Conservation (phyloP, 2,329 filamentous ascomycete species). For the Penicillium sp. region DNA sequence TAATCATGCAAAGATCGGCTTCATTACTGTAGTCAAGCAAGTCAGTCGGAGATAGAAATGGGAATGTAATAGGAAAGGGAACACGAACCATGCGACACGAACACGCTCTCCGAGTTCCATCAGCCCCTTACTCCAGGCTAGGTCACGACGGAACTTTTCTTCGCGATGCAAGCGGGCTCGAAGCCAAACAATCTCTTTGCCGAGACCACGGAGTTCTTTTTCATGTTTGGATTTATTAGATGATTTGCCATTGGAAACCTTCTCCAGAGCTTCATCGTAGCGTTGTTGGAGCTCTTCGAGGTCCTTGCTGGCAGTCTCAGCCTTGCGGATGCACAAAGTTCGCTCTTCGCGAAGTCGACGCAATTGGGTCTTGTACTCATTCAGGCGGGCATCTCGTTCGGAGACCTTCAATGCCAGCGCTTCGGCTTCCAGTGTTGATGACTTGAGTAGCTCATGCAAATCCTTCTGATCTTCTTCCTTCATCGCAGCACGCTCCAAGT, state of each 20-base stretch:
- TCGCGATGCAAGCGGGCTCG: slow-evolving; percentile 75
- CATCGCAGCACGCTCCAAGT: slow-evolving; percentile 48
- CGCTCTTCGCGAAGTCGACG: slow-evolving; percentile 53
- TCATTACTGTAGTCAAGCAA: slow-evolving; percentile 65
- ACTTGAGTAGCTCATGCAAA: slow-evolving; percentile 44
- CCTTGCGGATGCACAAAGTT: slow-evolving; percentile 37
- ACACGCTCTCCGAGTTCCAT: slow-evolving; percentile 69
- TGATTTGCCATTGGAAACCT: slow-evolving; percentile 34
- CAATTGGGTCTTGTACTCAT: slow-evolving; percentile 54
- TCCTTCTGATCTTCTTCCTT: slow-evolving; percentile 41
- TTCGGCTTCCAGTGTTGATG: slow-evolving; percentile 49
- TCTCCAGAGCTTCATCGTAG: slow-evolving; percentile 56
- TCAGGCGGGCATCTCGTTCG: slow-evolving; percentile 62
- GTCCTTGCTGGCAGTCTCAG: slow-evolving; percentile 38
- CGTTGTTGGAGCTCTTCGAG: slow-evolving; percentile 51
- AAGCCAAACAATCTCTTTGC: slow-evolving; percentile 87
- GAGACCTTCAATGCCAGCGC: slow-evolving; percentile 66
- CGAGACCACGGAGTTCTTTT: slow-evolving; percentile 71
- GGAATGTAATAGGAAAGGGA: slow-evolving; percentile 2
- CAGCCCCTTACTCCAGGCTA: slow-evolving; percentile 81
- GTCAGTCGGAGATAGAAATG: slow-evolving; percentile 19
- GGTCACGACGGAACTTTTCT: slow-evolving; percentile 68
- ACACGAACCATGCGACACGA: slow-evolving; percentile 68
- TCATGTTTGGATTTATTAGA: slow-evolving; percentile 45
- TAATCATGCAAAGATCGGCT: slow-evolving; percentile 78